Base-by-base conservation (phyloP, 2,329 filamentous ascomycete species). In the Ceratocystis ficicola region DNA sequence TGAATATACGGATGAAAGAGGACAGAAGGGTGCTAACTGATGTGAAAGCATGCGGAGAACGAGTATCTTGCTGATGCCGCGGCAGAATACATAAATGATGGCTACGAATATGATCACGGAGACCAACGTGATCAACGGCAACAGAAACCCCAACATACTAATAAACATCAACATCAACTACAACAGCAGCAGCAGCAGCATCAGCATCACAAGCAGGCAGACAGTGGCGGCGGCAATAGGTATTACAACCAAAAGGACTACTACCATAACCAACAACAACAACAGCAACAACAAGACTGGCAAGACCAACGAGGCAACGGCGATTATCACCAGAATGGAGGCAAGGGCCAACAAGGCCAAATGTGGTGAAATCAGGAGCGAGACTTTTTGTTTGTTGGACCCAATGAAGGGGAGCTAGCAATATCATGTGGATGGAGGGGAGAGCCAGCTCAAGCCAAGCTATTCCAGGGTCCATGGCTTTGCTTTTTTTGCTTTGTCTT, bases 21-120 rank as follows among this genome's bases (percentile, higher is more conserved):
- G 36, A 30, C 3, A 15, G 12, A 59, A 41, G 44, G 46, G 28
- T 60, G 36, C 44, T 44, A 66, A 65, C 36, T 30, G 17, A 36
- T 64, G 28, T 15, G 44, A 20, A 68, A 67, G 69, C n/a, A 81
- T 78, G 76, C 75, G 67, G 73, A 77, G 63, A 76, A 75, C 55
- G 77, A 80, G 69, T 81, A 81, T 68, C 77, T 75, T 25, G 78
- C 81, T 69, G 74, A 75, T 57, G 75, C 65, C 12, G 75, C 78
- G 17, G 22, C 48, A 30, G 79, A 81, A 68, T 81, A 81, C 68
- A 76, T 80, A 65, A 79, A 81, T 69, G 78, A 80, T 68, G 78
- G 78, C 48, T 81, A 81, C 69, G 79, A 81, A 70, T 80, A 81
- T 68, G 78, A 68, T 20, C 66, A 66, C 44, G 62, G 66, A 28